Conservation (phyloP, 108 stramenopile species). For the Aurantiochytrium sp. region DNA sequence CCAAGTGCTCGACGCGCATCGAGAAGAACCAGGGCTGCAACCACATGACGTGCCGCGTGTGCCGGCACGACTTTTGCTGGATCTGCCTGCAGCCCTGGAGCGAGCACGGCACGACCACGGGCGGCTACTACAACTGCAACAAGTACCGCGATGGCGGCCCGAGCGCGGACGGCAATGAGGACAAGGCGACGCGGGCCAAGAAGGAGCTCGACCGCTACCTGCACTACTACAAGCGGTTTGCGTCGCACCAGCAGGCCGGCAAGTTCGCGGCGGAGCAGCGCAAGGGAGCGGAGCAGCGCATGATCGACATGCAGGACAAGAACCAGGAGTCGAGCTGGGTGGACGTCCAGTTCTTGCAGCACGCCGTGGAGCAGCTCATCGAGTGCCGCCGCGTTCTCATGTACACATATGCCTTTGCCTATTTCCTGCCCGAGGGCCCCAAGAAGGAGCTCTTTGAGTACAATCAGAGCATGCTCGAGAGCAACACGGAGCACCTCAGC, state of each 20-base stretch:
- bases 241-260: conserved; percentile 83
- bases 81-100: conserved; percentile 93
- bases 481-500: conserved; percentile 85
- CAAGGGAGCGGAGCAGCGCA: conserved; percentile 75
- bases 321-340: conserved; percentile 72
- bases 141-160: conserved; percentile 57
- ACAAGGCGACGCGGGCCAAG: conserved; percentile 73
- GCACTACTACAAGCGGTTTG: conserved; percentile 95
- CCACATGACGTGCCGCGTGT: conserved; percentile 81
- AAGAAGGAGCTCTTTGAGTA: conserved; percentile 89
- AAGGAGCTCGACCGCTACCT: conserved; percentile 94
- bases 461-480: conserved; percentile 96
- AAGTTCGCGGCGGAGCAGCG: conserved; percentile 79
- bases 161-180: conserved; percentile 44
- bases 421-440: conserved; percentile 66
- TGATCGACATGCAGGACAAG: conserved; percentile 83
- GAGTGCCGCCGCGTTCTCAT: conserved; percentile 94
- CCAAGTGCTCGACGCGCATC: conserved; percentile 90
- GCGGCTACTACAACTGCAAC: conserved; percentile 99
- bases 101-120: conserved; percentile 90
- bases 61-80: conserved; percentile 95
- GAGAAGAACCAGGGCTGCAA: conserved; percentile 99
- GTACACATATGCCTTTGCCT: conserved; percentile 84
- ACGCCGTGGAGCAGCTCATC: conserved; percentile 88
- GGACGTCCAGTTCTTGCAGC: conserved; percentile 94